These are phyloP conservation scores for Cercospora sp. DNA, from an alignment of 2,329 filamentous ascomycete genomes.

Conservation along the genomic window DNA sequence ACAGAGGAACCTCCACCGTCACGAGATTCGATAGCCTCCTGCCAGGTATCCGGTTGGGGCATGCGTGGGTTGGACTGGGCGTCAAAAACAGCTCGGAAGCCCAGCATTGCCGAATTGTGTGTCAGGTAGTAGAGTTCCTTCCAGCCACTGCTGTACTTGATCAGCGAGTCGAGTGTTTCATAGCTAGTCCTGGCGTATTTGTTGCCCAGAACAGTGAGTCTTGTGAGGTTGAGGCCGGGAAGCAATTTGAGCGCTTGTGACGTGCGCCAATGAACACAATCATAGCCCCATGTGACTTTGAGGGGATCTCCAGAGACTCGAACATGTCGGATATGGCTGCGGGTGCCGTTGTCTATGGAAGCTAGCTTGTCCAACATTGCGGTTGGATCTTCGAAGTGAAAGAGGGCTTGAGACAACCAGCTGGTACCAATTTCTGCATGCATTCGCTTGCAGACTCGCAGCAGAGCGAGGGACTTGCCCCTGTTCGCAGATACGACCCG, in stretches of 20 bases:
- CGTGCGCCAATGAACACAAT: conserved; percentile 17
- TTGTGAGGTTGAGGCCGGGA: conserved; percentile 11
- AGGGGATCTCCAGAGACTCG: conserved; percentile 13
- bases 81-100: conserved; percentile 3
- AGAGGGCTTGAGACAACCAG: conserved; percentile 14
- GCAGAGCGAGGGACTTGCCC: conserved; percentile 15
- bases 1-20: conserved; percentile 16
- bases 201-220: conserved; percentile 13
- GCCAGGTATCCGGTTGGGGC: conserved; percentile 14
- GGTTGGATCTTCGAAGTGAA: conserved; percentile 15
- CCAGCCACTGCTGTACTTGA: conserved; percentile 14
- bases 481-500: conserved; percentile 13
- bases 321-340: conserved; percentile 15
- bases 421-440: conserved; percentile 9
- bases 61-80: not conserved
- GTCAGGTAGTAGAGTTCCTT: conserved; percentile 13
- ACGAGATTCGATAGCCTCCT: conserved; percentile 11
- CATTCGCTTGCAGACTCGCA: conserved; percentile 17
- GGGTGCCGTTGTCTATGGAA: not conserved
- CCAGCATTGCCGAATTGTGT: conserved; percentile 13
- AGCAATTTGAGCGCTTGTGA: conserved; percentile 17
- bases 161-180: conserved; percentile 12
- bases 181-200: conserved; percentile 1
- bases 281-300: conserved; percentile 12
- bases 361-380: conserved; percentile 17